Base-by-base conservation (phyloP, 169 alveolate genomes). In the Cryptosporidium canis region DNA sequence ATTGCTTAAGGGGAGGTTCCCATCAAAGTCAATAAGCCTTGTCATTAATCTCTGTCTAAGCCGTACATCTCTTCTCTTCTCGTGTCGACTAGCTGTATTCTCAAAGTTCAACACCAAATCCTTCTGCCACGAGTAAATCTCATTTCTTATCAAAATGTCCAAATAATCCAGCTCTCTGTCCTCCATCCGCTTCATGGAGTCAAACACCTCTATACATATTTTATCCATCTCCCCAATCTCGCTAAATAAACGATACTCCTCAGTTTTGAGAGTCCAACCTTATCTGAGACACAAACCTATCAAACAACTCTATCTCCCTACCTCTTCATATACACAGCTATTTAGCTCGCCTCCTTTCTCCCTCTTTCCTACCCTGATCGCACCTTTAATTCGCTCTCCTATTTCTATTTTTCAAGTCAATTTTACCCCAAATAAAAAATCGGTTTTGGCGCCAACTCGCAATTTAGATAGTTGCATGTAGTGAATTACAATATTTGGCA, bases 61-160 rank as follows among this genome's bases (percentile, higher is more conserved):
- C 12, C 48, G 6, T 6, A 3, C 14, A 55, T 27, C 21, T 21
- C 33, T 39, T 47, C 53, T 33, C 45, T 18, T 70, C 27, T 48
- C 67, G 3, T 51, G n/a, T 48, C 18, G 12, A 14, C 12, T 70
- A n/a, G 41, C 24, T 12, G 47, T 43, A 9, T 39, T 61, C 4
- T 58, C 72, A 33, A 39, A 77, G 47, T 77, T 77, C 5, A 21
- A 33, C 8, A 77, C 72, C 29, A 77, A 77, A 21, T 77, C 87
- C 27, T 44, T 58, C 39, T 77, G 87, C 87, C 87, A 77, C 29
- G 8, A 35, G 18, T 27, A 44, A 7, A 77, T 55, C 11, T 61
- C 70, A 56, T 39, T 33, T 12, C 41, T 44, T 7, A 77, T 18
- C 21, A 58, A 31, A 21, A 43, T 58, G 21, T 61, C 72, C 24